Base-by-base conservation (phyloP, 805 yeast genomes). In the Candida xiaguanensis region DNA sequence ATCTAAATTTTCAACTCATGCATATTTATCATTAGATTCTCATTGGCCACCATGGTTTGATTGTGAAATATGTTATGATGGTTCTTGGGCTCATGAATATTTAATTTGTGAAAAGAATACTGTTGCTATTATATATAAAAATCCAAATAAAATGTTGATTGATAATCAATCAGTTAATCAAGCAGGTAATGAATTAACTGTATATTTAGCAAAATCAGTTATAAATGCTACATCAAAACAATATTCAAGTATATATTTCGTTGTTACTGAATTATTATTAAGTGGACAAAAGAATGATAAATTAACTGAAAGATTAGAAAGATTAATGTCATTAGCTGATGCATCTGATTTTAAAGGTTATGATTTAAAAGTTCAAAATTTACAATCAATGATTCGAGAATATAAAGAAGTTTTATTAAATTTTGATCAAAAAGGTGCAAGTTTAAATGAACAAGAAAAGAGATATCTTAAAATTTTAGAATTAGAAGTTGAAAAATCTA, bases 1-100 rank as follows among this genome's bases (percentile, higher is more conserved):
- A 36, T 50, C 71, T 8, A 66, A 70, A 23, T 71, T 74, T 48
- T 72, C 75, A 31, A 57, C 61, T 12, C 63, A 62, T 7, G 66
- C 72, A 2, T 83, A 82, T 51, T 87, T 90, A 2, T 72, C 81
- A 8, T 60, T 53, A 5, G 51, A 60, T 12, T 61, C 34, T 29
- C 36, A 63, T 14, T 89, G 96, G 96, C 96, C 96, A 2, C 95
- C 95, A 0, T 90, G 95, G 88, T 60, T 89, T 25, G 88, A 88
- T 4, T 56, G 74, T 36, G 95, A 87, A 47, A 65, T 78, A 13
- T 77, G 83, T 45, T 74, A 77, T 45, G 79, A 80, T 36, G 67
- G 75, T 14, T 39, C 48, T 8, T 55, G 59, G 55, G 27, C 49
- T 24, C 46, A 46, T 27, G 48, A 58, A 20, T 55, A 67, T 40